Percentiles rank a stretch among this genome's conserved stretches.
Conservation (phyloP, 306 rosid species). For the Cicer chorassanicum region DNA sequence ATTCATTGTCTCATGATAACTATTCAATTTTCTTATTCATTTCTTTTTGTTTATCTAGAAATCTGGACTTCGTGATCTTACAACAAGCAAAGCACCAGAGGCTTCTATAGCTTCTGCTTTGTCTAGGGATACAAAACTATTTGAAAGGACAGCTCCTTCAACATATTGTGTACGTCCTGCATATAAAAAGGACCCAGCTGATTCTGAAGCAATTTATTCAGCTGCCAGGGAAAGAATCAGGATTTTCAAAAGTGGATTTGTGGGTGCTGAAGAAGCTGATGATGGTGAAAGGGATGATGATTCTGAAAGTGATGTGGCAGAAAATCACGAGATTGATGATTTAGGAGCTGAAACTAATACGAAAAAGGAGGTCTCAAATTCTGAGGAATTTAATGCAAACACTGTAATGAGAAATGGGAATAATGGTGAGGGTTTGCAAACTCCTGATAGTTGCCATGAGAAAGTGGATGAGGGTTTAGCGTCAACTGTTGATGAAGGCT, state of each 20-base stretch:
- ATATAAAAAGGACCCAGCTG: slow-evolving; percentile 70
- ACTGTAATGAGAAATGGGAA: slow-evolving; percentile 44
- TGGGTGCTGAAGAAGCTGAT: slow-evolving; percentile 63
- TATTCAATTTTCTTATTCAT: slow-evolving; percentile 10
- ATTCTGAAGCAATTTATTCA: slow-evolving; percentile 68
- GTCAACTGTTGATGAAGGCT: slow-evolving; percentile 41
- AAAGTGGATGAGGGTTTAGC: slow-evolving; percentile 45
- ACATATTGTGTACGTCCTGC: slow-evolving; percentile 76
- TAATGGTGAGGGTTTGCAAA: slow-evolving; percentile 39
- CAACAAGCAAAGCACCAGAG: slow-evolving; percentile 85
- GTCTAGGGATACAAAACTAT: slow-evolving; percentile 82
- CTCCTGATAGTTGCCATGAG: slow-evolving; percentile 43
- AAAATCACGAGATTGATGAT: slow-evolving; percentile 67
- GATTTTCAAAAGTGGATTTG: slow-evolving; percentile 56
- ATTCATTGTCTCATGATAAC: slow-evolving; percentile 11
- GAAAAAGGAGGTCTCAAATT: slow-evolving; percentile 42
- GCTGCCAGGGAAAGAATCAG: slow-evolving; percentile 72
- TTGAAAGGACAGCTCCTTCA: slow-evolving; percentile 84
- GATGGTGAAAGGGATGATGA: slow-evolving; percentile 80
- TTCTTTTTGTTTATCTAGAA: slow-evolving; percentile 53
- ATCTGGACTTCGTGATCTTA: slow-evolving; percentile 85
- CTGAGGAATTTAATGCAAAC: slow-evolving; percentile 43
- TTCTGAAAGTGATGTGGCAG: slow-evolving; percentile 65
- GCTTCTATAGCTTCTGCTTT: slow-evolving; percentile 82
- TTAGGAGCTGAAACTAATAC: slow-evolving; percentile 55